phyloP scores from a whole-genome alignment of 2,329 filamentous ascomycete species.

The Colletotrichum trifolii region DNA sequence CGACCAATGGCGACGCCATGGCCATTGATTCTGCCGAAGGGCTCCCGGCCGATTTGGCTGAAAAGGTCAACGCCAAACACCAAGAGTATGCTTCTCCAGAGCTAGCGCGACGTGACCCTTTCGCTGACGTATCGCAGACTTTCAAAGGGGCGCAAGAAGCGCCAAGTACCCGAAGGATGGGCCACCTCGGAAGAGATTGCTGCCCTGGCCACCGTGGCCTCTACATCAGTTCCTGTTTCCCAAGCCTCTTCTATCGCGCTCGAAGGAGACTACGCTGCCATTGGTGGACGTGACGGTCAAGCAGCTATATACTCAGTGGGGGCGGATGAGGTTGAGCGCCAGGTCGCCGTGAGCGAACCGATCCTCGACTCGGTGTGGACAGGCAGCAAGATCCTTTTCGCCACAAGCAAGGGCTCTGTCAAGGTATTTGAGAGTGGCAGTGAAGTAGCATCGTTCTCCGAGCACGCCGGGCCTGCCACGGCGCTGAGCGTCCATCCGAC shows the following conservation, averaged over 20 bases:
- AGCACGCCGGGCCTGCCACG: constrained; percentile 85
- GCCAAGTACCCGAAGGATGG: constrained; percentile 87
- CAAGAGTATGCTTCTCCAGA: constrained; percentile 70
- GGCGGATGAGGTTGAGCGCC: constrained; percentile 73
- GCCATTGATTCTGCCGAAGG: constrained; percentile 82
- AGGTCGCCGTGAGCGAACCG: constrained; percentile 73
- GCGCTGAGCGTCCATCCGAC: constrained; percentile 85
- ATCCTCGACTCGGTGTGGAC: constrained; percentile 75
- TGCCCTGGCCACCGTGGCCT: constrained; percentile 56
- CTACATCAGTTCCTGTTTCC: constrained; percentile 59
- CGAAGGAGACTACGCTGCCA: constrained; percentile 73
- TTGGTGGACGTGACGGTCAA: constrained; percentile 80
- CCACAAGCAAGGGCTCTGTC: constrained; percentile 79
- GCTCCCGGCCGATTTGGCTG: constrained; percentile 77
- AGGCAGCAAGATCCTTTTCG: constrained; percentile 75
- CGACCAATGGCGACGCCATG: constrained; percentile 83
- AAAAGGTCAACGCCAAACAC: constrained; percentile 83
- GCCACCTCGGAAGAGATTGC: constrained; percentile 78
- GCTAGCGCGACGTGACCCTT: constrained; percentile 20
- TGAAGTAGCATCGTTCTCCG: constrained; percentile 76
- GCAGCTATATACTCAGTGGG: constrained; percentile 81
- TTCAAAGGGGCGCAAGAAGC: constrained; percentile 89
- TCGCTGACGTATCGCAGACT: constrained; percentile 64
- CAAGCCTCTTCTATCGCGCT: constrained; percentile 62
- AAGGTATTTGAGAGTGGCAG: constrained; percentile 81